Conservation (phyloP, 192 early-diverging fungal species). For the Coemansia sp. region DNA sequence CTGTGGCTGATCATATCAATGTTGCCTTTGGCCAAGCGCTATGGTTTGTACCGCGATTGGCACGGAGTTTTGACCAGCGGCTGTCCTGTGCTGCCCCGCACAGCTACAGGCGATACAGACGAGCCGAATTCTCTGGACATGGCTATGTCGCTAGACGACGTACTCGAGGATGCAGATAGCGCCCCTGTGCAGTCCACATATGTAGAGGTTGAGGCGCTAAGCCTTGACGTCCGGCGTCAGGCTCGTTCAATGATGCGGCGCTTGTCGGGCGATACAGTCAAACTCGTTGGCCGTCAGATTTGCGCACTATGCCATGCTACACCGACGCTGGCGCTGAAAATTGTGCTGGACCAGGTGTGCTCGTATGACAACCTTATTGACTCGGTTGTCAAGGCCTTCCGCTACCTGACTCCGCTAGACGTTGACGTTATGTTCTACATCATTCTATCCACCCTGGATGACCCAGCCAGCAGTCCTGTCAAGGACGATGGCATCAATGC, state of each 20-base stretch:
- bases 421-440: conserved; percentile 47
- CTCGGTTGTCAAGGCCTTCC: conserved; percentile 49
- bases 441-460: conserved; percentile 31
- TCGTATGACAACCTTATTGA: conserved; percentile 53
- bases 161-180: conserved; percentile 14
- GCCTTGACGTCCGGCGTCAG: conserved; percentile 32
- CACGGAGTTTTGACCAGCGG: conserved; percentile 26
- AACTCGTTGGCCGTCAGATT: conserved; percentile 43
- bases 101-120: background rate
- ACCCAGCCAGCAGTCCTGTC: conserved; percentile 18
- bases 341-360: conserved; percentile 51
- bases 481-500: conserved; percentile 50
- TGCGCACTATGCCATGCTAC: conserved; percentile 45
- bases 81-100: conserved; percentile 24
- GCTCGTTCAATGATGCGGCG: conserved; percentile 53
- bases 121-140: conserved; percentile 10
- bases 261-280: conserved; percentile 47
- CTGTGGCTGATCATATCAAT: conserved; percentile 42
- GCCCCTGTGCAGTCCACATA: conserved; percentile 6
- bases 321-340: conserved; percentile 37
- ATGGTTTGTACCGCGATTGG: conserved; percentile 42
- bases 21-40: conserved; percentile 32
- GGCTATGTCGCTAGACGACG: conserved; percentile 45
- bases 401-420: conserved; percentile 45
- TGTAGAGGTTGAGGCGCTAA: conserved; percentile 35